Evolutionary conservation across 371 early-diverging fungal species (phyloP).

Genomic region (Furculomyces boomerangus): DNA sequence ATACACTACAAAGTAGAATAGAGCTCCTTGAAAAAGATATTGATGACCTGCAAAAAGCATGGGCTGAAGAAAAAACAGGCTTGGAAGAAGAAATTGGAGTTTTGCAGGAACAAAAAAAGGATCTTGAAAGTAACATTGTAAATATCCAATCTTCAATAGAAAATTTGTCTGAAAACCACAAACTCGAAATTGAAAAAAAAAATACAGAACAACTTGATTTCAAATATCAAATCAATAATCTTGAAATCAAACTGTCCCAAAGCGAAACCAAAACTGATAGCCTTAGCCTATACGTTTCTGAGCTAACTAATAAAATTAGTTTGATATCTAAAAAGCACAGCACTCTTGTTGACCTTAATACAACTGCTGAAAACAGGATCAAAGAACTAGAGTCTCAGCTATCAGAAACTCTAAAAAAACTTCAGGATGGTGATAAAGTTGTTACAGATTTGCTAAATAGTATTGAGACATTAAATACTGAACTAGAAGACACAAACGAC

Average conservation of each 20-base stretch:
- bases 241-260: no score
- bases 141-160: background rate
- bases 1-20: background rate
- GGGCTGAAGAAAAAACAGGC: conserved; percentile 1
- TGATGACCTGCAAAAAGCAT: background rate
- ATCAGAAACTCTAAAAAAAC: background rate
- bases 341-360: background rate
- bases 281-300: no score
- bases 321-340: background rate
- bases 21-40: background rate
- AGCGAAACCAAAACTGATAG: no score
- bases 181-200: background rate
- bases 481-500: background rate
- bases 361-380: background rate
- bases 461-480: background rate
- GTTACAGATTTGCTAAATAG: background rate
- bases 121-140: background rate
- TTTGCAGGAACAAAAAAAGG: background rate
- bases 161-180: background rate
- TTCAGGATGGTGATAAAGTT: background rate
- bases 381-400: background rate
- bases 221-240: background rate
- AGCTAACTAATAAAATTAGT: background rate
- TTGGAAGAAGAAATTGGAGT: background rate
- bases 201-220: background rate